Conservation (phyloP, 2,329 filamentous ascomycete species). For the Atkinsonella hypoxylon region DNA sequence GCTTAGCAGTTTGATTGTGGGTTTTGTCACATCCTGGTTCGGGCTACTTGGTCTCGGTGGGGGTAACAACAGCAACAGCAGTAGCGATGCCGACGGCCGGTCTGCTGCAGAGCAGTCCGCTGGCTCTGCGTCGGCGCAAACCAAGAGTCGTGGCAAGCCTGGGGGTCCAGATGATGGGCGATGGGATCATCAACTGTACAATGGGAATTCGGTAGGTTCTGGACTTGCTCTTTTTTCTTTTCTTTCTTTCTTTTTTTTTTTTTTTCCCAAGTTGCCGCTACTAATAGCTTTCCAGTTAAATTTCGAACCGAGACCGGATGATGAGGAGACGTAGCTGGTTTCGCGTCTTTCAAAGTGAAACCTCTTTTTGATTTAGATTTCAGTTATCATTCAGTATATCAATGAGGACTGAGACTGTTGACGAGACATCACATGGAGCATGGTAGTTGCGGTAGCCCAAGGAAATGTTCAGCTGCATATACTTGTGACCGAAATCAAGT, state of each 20-base stretch:
- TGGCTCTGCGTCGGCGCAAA: slow-evolving; percentile 10
- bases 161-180: slow-evolving; percentile 39
- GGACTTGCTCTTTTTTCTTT: too few species aligned
- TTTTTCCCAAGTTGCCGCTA: not conserved
- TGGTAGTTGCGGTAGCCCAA: too few species aligned
- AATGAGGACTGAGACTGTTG: not conserved
- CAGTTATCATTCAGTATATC: not conserved
- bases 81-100: not conserved
- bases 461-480: too few species aligned
- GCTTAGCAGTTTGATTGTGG: slow-evolving; percentile 19
- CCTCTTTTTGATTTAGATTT: not conserved
- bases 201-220: slow-evolving; percentile 71
- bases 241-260: too few species aligned
- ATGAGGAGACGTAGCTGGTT: slow-evolving; percentile 31
- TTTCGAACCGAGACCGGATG: slow-evolving; percentile 53
- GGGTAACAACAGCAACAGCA: slow-evolving; percentile 1
- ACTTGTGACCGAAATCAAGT: too few species aligned
- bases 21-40: slow-evolving; percentile 25
- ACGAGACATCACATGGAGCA: too few species aligned
- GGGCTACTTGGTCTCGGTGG: slow-evolving; percentile 19
- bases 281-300: slow-evolving; percentile 39
- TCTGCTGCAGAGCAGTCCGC: not conserved
- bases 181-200: slow-evolving; percentile 65
- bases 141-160: slow-evolving; percentile 15
- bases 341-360: too few species aligned